Conservation (phyloP, 108 stramenopile species). For the Cylindrotheca closterium region DNA sequence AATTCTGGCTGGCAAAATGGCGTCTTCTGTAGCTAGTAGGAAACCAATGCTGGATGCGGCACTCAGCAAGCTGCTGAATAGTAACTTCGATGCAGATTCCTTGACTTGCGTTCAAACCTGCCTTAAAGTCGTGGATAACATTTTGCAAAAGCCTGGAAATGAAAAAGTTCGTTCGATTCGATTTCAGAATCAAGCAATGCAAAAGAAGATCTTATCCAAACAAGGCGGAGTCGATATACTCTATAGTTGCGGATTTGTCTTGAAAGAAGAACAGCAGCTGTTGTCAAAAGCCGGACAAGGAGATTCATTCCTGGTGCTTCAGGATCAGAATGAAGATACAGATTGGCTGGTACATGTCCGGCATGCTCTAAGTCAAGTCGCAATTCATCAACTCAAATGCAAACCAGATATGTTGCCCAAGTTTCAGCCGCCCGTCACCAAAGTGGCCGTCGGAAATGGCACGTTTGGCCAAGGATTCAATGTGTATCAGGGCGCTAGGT, state of each 20-base stretch:
- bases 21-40: background rate
- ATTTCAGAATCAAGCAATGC: constrained; percentile 53
- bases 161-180: constrained; percentile 73
- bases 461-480: constrained; percentile 7
- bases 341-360: constrained; percentile 40
- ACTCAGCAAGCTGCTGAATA: constrained; percentile 33
- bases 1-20: no score
- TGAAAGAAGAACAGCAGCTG: constrained; percentile 9
- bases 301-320: constrained; percentile 26
- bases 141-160: constrained; percentile 58
- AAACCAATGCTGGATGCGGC: constrained; percentile 32
- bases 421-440: constrained; percentile 14
- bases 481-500: constrained; percentile 60
- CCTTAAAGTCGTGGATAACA: constrained; percentile 74
- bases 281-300: background rate
- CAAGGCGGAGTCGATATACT: constrained; percentile 63
- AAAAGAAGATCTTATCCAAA: constrained; percentile 47
- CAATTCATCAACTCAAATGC: constrained; percentile 43
- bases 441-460: background rate
- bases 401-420: constrained; percentile 46
- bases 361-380: constrained; percentile 36
- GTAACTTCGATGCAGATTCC: constrained; percentile 65
- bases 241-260: constrained; percentile 61
- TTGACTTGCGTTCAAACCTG: constrained; percentile 59
- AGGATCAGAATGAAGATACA: constrained; percentile 37